Conservation (phyloP, 1,139 yeast genomes). For the Kodamaea sp. region DNA sequence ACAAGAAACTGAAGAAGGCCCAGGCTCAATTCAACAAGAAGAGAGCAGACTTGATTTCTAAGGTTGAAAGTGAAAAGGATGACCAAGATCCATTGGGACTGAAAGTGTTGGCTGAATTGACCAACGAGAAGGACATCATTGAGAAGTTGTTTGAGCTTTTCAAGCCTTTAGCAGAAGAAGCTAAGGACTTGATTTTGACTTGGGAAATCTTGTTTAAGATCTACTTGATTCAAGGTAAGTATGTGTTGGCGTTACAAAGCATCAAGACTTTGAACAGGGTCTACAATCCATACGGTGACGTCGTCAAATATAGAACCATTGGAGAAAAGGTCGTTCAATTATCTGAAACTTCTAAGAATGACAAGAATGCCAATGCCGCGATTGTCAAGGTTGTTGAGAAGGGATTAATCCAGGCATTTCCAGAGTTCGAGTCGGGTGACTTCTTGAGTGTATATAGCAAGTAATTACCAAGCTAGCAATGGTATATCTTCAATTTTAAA, state of each 20-base stretch:
- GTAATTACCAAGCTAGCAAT: too few species aligned
- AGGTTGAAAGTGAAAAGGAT: conserved; percentile 45
- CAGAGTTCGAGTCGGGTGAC: conserved; percentile 23
- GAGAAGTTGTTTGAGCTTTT: conserved; percentile 31
- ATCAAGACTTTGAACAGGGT: conserved; percentile 39
- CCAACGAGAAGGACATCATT: conserved; percentile 25
- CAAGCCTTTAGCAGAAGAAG: conserved; percentile 39
- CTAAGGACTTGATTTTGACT: conserved; percentile 32
- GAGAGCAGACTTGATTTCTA: conserved; percentile 38
- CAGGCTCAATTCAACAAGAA: conserved; percentile 42
- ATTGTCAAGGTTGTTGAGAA: conserved; percentile 49
- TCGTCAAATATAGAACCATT: conserved; percentile 21
- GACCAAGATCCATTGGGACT: conserved; percentile 54
- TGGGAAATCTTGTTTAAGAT: conserved; percentile 42
- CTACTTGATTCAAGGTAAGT: conserved; percentile 44
- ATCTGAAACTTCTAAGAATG: conserved; percentile 24
- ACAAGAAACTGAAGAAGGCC: conserved; percentile 31
- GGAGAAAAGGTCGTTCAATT: conserved; percentile 30
- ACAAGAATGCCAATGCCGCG: conserved; percentile 37
- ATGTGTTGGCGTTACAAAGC: conserved; percentile 49
- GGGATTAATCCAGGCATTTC: conserved; percentile 39
- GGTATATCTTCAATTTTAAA: too few species aligned
- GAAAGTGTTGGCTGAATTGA: conserved; percentile 33
- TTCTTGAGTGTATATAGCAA: conserved; percentile 13
- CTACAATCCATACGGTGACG: conserved; percentile 19